These are phyloP conservation scores for Phytopythium mirpurense DNA, from an alignment of 352 stramenopile species.

Conservation along the genomic window DNA sequence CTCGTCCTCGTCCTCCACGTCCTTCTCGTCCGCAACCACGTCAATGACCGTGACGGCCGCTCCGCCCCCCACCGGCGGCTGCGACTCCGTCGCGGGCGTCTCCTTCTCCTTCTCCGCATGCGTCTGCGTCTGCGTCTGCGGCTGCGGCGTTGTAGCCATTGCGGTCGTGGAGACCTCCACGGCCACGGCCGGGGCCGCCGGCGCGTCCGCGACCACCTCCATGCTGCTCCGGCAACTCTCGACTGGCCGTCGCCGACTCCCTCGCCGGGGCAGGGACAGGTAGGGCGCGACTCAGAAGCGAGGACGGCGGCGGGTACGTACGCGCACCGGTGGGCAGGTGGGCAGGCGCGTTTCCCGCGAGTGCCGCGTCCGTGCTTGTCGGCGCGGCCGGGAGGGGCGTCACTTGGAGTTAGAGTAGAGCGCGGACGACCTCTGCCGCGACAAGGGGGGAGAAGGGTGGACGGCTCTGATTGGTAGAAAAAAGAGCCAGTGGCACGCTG, in stretches of 20 bases:
- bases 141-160: no score
- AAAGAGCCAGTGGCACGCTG: constrained; percentile 25
- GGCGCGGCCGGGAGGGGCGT: neutral
- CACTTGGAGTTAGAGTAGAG: constrained; percentile 1
- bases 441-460: constrained; percentile 1
- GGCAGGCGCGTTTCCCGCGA: neutral
- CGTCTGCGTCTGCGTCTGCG: neutral
- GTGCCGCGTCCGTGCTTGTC: neutral
- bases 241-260: neutral
- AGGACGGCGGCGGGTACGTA: no score
- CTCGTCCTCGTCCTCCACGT: constrained; percentile 24
- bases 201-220: constrained; percentile 1
- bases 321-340: neutral
- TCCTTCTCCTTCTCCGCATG: constrained; percentile 2
- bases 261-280: no score
- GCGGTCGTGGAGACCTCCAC: no score
- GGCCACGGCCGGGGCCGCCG: neutral
- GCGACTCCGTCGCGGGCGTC: neutral
- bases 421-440: neutral
- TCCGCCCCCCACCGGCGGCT: neutral
- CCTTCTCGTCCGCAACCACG: constrained; percentile 9
- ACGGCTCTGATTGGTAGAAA: constrained; percentile 35
- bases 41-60: constrained; percentile 6
- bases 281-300: no score
- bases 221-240: constrained; percentile 3